These are phyloP conservation scores for Cetraspora pellucida DNA, from an alignment of 192 early-diverging fungal species.

Conservation along the genomic window DNA sequence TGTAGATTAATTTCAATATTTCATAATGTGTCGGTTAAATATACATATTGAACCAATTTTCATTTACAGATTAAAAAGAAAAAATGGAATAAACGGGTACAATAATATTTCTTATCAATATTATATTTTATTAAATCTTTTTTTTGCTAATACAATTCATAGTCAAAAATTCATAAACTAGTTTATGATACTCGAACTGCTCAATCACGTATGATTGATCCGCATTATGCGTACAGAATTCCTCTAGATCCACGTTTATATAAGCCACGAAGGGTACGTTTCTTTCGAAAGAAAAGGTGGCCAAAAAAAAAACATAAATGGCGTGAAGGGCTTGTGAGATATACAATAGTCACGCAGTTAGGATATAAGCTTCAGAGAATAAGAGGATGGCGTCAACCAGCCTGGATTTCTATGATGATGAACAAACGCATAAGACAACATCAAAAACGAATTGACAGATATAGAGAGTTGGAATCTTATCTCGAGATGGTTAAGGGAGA, in stretches of 20 bases:
- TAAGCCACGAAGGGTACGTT: slow-evolving; percentile 26
- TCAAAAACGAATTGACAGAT: slow-evolving; percentile 42
- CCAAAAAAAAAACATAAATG: slow-evolving; percentile 32
- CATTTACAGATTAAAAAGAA: no score
- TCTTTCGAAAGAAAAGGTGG: background rate
- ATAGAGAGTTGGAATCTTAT: slow-evolving; percentile 38
- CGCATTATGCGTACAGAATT: slow-evolving; percentile 34
- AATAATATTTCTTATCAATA: no score
- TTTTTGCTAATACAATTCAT: background rate
- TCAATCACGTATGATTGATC: slow-evolving; percentile 35
- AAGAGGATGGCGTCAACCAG: slow-evolving; percentile 48
- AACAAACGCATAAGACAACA: slow-evolving; percentile 43
- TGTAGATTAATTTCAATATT: background rate
- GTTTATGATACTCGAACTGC: slow-evolving; percentile 41
- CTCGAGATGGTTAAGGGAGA: slow-evolving; percentile 43
- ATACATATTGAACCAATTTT: no score
- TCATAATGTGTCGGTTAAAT: no score
- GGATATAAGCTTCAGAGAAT: slow-evolving; percentile 46
- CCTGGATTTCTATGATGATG: slow-evolving; percentile 53
- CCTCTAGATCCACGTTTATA: slow-evolving; percentile 38
- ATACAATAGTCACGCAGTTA: slow-evolving; percentile 38
- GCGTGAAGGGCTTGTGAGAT: slow-evolving; percentile 32
- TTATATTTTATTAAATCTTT: no score
- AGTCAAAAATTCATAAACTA: slow-evolving; percentile 34
- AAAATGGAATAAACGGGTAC: no score